Evolutionary conservation across 768 basidiomycete species (phyloP).

Genomic region (Termitomyces sp.): DNA sequence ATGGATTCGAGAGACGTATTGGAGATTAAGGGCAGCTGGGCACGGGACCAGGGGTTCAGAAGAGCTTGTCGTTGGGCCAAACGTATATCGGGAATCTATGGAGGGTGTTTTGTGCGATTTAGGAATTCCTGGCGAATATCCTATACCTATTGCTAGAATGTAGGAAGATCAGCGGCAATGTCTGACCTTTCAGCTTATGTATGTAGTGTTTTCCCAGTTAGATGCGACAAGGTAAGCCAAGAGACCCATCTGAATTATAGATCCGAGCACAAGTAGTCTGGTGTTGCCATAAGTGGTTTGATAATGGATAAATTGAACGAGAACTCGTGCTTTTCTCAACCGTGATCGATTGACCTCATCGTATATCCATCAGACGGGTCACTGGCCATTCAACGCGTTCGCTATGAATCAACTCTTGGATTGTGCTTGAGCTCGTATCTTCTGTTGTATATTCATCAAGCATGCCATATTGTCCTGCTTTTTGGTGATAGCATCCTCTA

Average conservation of each 20-base stretch:
- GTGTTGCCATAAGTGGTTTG: not conserved
- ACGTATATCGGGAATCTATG: no score
- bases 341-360: not conserved
- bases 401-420: conserved; percentile 11
- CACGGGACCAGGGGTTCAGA: no score
- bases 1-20: no score
- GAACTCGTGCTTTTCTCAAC: not conserved
- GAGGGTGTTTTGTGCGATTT: no score
- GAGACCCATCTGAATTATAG: not conserved
- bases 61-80: no score
- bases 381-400: not conserved
- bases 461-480: conserved; percentile 88
- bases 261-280: not conserved
- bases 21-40: no score
- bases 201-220: no score
- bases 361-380: not conserved
- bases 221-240: no score
- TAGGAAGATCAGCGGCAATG: no score
- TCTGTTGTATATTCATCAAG: conserved; percentile 66
- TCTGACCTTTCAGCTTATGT: no score
- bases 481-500: conserved; percentile 87
- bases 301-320: not conserved
- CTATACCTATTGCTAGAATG: no score
- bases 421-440: conserved; percentile 36
- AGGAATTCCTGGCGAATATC: no score